These are phyloP conservation scores for Trichoderma erinaceum DNA, from an alignment of 495 filamentous ascomycete genomes.

Conservation along the genomic window DNA sequence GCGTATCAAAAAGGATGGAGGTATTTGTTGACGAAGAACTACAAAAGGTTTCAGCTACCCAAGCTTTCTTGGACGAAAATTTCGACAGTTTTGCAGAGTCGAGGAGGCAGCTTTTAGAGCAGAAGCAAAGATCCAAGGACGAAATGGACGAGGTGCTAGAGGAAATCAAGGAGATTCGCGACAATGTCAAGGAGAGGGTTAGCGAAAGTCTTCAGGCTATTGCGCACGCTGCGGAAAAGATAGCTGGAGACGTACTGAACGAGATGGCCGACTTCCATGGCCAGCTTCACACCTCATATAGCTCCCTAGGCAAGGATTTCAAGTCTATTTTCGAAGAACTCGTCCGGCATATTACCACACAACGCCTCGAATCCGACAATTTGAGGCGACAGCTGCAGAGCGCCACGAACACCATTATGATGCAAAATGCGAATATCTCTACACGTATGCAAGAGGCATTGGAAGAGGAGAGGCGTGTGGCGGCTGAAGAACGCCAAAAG, in stretches of 20 bases:
- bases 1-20: conserved; percentile 62
- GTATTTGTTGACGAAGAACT: conserved; percentile 67
- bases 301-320: conserved; percentile 81
- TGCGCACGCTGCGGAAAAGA: conserved; percentile 76
- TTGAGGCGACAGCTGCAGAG: conserved; percentile 62
- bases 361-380: conserved; percentile 68
- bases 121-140: conserved; percentile 65
- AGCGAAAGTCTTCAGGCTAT: conserved; percentile 80
- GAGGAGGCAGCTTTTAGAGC: conserved; percentile 58
- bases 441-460: conserved; percentile 63
- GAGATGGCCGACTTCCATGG: conserved; percentile 77
- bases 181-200: conserved; percentile 79
- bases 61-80: conserved; percentile 62
- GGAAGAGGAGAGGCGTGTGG: conserved; percentile 66
- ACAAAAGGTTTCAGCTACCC: conserved; percentile 56
- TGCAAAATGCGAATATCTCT: conserved; percentile 59
- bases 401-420: conserved; percentile 58
- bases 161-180: conserved; percentile 80
- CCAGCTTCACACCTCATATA: conserved; percentile 76
- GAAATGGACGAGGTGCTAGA: conserved; percentile 88
- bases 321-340: conserved; percentile 78
- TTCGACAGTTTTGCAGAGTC: conserved; percentile 57
- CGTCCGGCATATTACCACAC: conserved; percentile 62
- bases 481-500: conserved; percentile 64
- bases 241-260: conserved; percentile 82